A percentile compares a stretch with the other conserved stretches of the same genome.
phyloP scores from a whole-genome alignment of 805 yeast species.

The Metahyphopichia silvanorum region DNA sequence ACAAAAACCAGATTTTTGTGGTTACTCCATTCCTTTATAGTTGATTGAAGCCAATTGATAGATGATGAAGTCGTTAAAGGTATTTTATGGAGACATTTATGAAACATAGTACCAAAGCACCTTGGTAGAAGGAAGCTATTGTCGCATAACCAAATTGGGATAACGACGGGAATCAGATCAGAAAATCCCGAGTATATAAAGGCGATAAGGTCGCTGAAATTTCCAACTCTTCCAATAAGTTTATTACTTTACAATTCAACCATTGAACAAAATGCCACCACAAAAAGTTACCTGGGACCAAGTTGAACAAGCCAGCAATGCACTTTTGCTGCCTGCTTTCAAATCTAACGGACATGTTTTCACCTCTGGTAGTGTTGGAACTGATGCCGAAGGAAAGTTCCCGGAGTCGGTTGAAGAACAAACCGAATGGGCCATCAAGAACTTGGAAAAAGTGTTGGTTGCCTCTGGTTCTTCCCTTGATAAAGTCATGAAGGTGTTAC shows the following conservation, averaged over 20 bases:
- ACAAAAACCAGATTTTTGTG: no score
- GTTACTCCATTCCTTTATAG: no score
- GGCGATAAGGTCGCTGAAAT: neutral
- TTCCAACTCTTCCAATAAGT: neutral
- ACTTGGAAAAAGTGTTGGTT: conserved; percentile 34
- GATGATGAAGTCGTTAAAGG: no score
- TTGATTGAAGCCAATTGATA: no score
- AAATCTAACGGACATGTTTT: conserved; percentile 13
- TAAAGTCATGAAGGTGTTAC: conserved; percentile 43
- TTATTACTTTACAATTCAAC: no score
- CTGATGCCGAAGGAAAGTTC: conserved; percentile 29
- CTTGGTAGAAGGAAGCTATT: no score
- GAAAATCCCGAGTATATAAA: no score
- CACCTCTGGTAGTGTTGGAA: conserved; percentile 16
- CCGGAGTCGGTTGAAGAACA: conserved; percentile 40
- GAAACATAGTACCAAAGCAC: no score
- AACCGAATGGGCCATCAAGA: conserved; percentile 39
- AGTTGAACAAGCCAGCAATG: conserved; percentile 3
- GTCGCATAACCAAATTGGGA: no score
- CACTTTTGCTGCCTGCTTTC: conserved; percentile 8
- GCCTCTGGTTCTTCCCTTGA: conserved; percentile 42
- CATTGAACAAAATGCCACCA: conserved; percentile 1
- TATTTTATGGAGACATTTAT: no score
- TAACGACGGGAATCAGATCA: neutral
- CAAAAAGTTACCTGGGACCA: conserved; percentile 8